Evolutionary conservation across 176 grass and related monocot species (phyloP).

Genomic region (Raddia distichophylla): DNA sequence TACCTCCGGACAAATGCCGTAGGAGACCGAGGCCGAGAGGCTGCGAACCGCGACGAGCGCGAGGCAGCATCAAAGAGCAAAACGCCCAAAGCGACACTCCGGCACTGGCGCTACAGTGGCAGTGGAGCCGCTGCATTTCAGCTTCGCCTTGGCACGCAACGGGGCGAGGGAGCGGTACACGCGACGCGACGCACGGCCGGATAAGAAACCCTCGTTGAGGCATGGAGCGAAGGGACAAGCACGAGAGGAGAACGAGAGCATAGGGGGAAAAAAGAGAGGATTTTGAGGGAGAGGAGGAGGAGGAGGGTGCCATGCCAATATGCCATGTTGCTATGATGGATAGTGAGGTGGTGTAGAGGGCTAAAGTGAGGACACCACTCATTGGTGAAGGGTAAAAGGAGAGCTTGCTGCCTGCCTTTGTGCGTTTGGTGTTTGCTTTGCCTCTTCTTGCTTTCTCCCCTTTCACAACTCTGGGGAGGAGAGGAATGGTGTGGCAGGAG

Average conservation of each 20-base stretch:
- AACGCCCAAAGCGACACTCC: conserved; percentile 42
- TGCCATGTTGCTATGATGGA: conserved; percentile 28
- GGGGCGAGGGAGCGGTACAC: neutral
- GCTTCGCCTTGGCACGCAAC: conserved; percentile 8
- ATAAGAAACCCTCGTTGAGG: neutral
- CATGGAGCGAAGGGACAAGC: neutral
- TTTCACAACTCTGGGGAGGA: neutral
- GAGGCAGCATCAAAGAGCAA: conserved; percentile 6
- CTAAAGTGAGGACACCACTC: conserved; percentile 43
- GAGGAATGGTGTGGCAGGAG: neutral
- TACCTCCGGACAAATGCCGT: no score
- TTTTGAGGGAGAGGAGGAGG: conserved; percentile 1
- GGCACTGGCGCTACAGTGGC: conserved; percentile 2
- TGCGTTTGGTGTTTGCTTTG: neutral
- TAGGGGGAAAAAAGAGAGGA: neutral
- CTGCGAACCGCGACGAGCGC: neutral
- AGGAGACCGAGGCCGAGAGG: no score
- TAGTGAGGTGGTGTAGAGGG: conserved; percentile 33
- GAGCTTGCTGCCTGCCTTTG: conserved; percentile 16
- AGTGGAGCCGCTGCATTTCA: neutral
- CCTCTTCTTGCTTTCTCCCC: neutral
- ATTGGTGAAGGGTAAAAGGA: conserved; percentile 38
- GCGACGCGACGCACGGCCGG: neutral
- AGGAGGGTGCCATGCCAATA: neutral
- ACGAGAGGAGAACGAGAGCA: neutral